Percentiles rank a stretch among this genome's conserved stretches.
These are phyloP conservation scores for Fallopia convolvulus DNA, from an alignment of 148 eudicot species.

Conservation along the genomic window DNA sequence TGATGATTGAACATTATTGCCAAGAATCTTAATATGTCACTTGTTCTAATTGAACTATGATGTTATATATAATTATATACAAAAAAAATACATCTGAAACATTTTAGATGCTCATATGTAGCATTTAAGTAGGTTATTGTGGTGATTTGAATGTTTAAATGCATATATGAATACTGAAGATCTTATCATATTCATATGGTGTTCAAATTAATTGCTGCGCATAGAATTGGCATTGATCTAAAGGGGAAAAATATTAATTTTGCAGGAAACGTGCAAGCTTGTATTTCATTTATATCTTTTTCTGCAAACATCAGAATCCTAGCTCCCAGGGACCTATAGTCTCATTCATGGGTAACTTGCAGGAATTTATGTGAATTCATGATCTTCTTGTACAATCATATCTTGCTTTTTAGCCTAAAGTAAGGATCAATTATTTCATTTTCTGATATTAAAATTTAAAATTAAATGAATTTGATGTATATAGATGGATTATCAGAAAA, in stretches of 20 bases:
- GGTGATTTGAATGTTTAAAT: not conserved
- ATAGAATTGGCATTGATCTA: not conserved
- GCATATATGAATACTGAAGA: not conserved
- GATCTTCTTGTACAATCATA: constrained; percentile 3
- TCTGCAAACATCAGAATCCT: constrained; percentile 7
- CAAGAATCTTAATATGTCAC: constrained; percentile 10
- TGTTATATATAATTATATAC: not conserved
- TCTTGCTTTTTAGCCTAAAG: not conserved
- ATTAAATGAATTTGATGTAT: not conserved
- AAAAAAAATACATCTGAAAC: not conserved
- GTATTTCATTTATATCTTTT: not conserved
- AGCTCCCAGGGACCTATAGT: not conserved
- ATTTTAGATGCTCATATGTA: not conserved
- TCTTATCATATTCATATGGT: not conserved
- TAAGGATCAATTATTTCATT: not conserved
- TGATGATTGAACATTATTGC: constrained; percentile 28
- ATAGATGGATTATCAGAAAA: not conserved
- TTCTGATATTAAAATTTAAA: not conserved
- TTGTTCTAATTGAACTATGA: not conserved
- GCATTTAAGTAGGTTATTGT: not conserved
- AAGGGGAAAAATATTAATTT: not conserved
- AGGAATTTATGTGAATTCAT: not conserved
- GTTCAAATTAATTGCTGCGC: not conserved
- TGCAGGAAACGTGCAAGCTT: not conserved
- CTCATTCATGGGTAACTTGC: not conserved